Base-by-base conservation (phyloP, 2,329 filamentous ascomycete genomes). In the Sporothrix brunneoviolacea region DNA sequence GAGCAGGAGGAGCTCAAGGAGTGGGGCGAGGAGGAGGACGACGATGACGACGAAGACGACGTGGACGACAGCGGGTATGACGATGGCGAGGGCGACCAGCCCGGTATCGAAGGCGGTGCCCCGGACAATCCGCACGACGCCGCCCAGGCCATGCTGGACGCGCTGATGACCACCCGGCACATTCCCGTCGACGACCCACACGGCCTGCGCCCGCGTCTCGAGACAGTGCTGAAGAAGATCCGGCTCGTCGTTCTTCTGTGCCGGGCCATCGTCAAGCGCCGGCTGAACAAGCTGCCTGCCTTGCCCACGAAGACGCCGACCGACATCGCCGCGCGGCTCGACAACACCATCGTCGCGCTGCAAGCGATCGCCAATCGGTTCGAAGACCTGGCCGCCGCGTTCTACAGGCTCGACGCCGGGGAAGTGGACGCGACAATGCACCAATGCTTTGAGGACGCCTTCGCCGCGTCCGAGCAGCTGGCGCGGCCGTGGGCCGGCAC, bases 1-100 rank as follows among this genome's bases (percentile, higher is more conserved):
- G 86, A 89, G 0, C 79, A 94, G 58, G 80, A 87, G 55, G 91
- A 96, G 68, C 66, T 96, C 57, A 88, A 89, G 63, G 88, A 91
- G 59, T 96, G 91, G 89, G 82, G 84, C 18, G 86, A 89, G 1
- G 85, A 80, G 3, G 81, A 81, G 1, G 82, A 81, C 2, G 75
- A 77, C 13, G 71, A 62, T 15, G 54, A 66, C 1, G 58, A 65
- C 16, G 60, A 66, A 6, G 54, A 61, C 18, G 55, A 65, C 8
- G 44, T 47, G 4, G 58, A 61, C 6, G 49, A 42, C 15, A 36
- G 35, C 19, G 42, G 24, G 2, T 36, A 44, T 22, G 44, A 36
- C 9, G 41, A 37, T 4, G 55, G 60, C 18, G 59, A 61, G 2
- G 46, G 37, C 3, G 40, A 36, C n/a, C n/a, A n/a, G n/a, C n/a